A percentile compares a stretch with the other conserved stretches of the same genome.
Conservation (phyloP, 129 eudicot species). For the Rutidosis leptorrhynchoides region DNA sequence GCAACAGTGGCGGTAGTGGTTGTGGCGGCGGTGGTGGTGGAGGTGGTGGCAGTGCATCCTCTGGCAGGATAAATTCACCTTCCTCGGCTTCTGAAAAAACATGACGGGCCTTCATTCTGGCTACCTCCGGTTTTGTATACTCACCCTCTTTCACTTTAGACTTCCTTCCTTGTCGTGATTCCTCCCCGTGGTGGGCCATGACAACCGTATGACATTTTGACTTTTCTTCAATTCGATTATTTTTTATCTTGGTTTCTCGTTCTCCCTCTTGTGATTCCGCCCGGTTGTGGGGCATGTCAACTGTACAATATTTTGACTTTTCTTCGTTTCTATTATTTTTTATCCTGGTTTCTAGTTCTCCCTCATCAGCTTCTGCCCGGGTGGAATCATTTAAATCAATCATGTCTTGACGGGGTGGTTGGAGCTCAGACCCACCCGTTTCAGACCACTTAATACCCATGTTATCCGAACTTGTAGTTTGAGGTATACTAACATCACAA, state of each 20-base stretch:
- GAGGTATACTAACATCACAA: slow-evolving; percentile 27
- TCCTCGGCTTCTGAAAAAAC: slow-evolving; percentile 15
- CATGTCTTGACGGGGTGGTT: slow-evolving; percentile 37
- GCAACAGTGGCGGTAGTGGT: not conserved
- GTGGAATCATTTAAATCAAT: slow-evolving; percentile 34
- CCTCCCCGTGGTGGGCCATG: not conserved
- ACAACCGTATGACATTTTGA: slow-evolving; percentile 4
- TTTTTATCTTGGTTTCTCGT: not conserved
- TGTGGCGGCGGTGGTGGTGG: not conserved
- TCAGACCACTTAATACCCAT: slow-evolving; percentile 30
- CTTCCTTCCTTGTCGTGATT: slow-evolving; percentile 22
- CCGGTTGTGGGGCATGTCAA: not conserved
- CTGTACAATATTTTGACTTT: slow-evolving; percentile 11
- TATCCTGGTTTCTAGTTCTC: slow-evolving; percentile 13
- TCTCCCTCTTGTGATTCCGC: slow-evolving; percentile 22
- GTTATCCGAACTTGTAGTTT: slow-evolving; percentile 26
- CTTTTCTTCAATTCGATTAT: slow-evolving; percentile 23
- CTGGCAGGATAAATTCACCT: slow-evolving; percentile 35
- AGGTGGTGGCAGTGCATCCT: slow-evolving; percentile 19
- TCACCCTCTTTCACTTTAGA: slow-evolving; percentile 28
- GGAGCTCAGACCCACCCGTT: slow-evolving; percentile 44
- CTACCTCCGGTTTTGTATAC: slow-evolving; percentile 5
- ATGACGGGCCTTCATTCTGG: slow-evolving; percentile 10
- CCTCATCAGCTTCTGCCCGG: slow-evolving; percentile 36
- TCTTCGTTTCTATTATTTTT: slow-evolving; percentile 8